A percentile compares a stretch with the other conserved stretches of the same genome.
These are phyloP conservation scores for Macrophomina tecta DNA, from an alignment of 2,329 filamentous ascomycete species.

Conservation along the genomic window DNA sequence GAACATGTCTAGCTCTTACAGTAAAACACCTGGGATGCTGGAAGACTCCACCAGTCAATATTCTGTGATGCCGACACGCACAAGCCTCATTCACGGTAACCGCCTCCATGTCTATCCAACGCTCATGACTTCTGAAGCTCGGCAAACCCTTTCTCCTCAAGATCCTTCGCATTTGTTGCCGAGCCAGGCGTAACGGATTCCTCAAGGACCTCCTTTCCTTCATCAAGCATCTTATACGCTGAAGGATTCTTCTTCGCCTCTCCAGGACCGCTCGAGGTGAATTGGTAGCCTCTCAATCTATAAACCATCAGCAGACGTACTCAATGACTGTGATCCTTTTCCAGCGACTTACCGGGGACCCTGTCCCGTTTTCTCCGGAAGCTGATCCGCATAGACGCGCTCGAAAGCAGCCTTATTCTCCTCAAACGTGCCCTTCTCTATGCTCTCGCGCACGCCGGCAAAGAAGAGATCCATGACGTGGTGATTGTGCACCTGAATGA, in stretches of 20 bases:
- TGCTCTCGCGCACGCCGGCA: constrained; percentile 67
- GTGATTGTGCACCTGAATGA: constrained; percentile 93
- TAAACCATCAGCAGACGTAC: neutral
- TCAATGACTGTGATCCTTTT: too few species aligned
- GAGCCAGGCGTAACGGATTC: constrained; percentile 22
- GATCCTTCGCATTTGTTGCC: constrained; percentile 29
- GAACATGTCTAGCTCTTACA: too few species aligned
- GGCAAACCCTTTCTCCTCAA: constrained; percentile 30
- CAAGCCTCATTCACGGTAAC: too few species aligned
- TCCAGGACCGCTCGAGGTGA: constrained; percentile 24
- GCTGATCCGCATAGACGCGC: constrained; percentile 68
- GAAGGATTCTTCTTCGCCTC: constrained; percentile 30
- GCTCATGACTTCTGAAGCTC: constrained; percentile 8
- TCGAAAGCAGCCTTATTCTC: constrained; percentile 66
- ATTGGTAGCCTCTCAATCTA: constrained; percentile 29
- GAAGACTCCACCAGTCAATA: too few species aligned
- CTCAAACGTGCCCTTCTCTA: constrained; percentile 63
- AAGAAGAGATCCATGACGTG: constrained; percentile 77
- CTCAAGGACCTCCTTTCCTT: constrained; percentile 15
- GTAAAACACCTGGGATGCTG: too few species aligned
- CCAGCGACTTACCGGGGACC: constrained; percentile 59
- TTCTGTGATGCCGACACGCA: too few species aligned
- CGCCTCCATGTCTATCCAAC: too few species aligned
- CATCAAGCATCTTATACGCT: constrained; percentile 28
- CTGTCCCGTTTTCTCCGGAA: constrained; percentile 77